Evolutionary conservation across 495 filamentous ascomycete species (phyloP), one percentile per base, ranked within the genome.

Genomic region (Xylaria venustula): DNA sequence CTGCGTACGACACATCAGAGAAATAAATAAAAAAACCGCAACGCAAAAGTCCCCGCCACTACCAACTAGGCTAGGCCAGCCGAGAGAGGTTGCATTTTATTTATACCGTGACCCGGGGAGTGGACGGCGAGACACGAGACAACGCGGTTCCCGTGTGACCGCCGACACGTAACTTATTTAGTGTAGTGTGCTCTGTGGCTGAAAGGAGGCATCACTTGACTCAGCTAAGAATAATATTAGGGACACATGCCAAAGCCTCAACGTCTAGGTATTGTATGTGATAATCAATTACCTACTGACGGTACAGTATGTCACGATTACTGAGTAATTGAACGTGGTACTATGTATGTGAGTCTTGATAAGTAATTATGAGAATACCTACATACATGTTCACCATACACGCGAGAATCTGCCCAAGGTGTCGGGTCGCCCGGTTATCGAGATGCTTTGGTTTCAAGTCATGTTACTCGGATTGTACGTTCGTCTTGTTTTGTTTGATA

Each of bases 341-440:
- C n/a, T n/a, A n/a, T 34, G 5, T 34, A 5, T 34, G 5, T 34
- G 11, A 34, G 11, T 34, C 30, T 34, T 34, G n/a, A n/a, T n/a
- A n/a, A n/a, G 11, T 17, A 42, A 7, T 12, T 15, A n/a, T 15
- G 3, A 42, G n/a, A 14, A 7, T 22, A 28, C 15, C 23, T 14
- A 42, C 2, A 23, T 46, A 7, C 42, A n/a, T 25, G 17, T 46
- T 32, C 42, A 28, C n/a, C 3, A 54, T 20, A 12, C n/a, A n/a
- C n/a, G 23, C 23, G n/a, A 34, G 22, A 55, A 47, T 25, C 54
- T 47, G 42, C 17, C 54, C 54, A 30, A 30, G 37, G 20, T 57
- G 54, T 47, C 42, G 54, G 54, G 54, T 57, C 54, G 41, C 37
- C 19, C 4, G 54, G n/a, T n/a, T 46, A 32, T 20, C 20, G 17